A percentile compares a stretch with the other conserved stretches of the same genome.
These are phyloP conservation scores for Triangularia setosa DNA, from an alignment of 2,329 filamentous ascomycete species.

Conservation along the genomic window DNA sequence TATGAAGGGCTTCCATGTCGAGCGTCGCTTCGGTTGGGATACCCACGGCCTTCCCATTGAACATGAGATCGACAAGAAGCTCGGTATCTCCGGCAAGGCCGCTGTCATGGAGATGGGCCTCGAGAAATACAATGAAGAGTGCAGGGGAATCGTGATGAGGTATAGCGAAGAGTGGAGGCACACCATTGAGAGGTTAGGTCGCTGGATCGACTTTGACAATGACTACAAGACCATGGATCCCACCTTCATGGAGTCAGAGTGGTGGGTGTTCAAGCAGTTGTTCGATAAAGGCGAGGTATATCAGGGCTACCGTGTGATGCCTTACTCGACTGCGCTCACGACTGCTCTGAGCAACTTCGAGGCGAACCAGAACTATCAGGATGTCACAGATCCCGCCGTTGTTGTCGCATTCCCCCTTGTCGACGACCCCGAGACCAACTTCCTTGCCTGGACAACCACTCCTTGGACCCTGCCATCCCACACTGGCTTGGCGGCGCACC, in stretches of 20 bases:
- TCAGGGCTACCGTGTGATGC: constrained; percentile 88
- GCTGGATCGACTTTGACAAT: constrained; percentile 98
- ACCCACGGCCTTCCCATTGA: constrained; percentile 92
- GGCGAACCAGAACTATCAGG: constrained; percentile 90
- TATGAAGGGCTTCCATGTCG: constrained; percentile 92
- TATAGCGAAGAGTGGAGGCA: constrained; percentile 82
- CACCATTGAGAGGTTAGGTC: constrained; percentile 82
- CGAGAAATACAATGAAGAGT: constrained; percentile 86
- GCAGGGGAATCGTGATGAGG: constrained; percentile 88
- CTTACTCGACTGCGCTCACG: constrained; percentile 85
- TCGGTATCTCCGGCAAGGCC: constrained; percentile 78
- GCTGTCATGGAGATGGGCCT: constrained; percentile 84
- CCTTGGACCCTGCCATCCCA: constrained; percentile 80
- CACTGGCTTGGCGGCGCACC: constrained; percentile 65
- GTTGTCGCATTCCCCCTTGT: constrained; percentile 84
- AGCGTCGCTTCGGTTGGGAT: constrained; percentile 92
- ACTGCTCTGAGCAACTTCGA: constrained; percentile 93
- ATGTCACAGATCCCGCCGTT: constrained; percentile 84
- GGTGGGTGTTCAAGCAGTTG: constrained; percentile 95
- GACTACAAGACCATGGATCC: constrained; percentile 98
- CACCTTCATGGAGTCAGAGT: constrained; percentile 92
- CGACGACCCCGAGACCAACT: constrained; percentile 67
- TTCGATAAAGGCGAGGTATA: constrained; percentile 89
- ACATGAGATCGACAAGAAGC: constrained; percentile 95
- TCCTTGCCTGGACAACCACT: constrained; percentile 86